Base-by-base conservation (phyloP, 2,329 filamentous ascomycete species). In the Fusarium poae region DNA sequence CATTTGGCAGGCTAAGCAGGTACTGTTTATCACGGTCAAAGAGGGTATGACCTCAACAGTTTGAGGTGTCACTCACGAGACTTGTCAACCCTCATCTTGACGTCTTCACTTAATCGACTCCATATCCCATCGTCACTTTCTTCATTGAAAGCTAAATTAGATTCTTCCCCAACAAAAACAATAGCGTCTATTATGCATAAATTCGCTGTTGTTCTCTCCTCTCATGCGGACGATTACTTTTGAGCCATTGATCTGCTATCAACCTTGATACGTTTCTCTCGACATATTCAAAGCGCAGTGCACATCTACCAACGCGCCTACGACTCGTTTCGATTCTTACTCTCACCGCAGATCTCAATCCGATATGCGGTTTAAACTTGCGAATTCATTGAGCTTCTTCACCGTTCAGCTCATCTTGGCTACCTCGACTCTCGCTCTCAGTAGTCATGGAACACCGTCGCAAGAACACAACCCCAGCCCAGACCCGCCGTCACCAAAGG, bases 401-500 rank as follows among this genome's bases (percentile, higher is more conserved):
- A 56, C 55, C 49, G 46, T 72, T 29, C 72, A 71, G n/a, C 49
- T 74, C 30, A 46, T 60, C n/a, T 52, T 74, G 42, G 40, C 57
- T 32, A 46, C 60, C 32, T 25, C 59, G 13, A 49, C 43, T 34
- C 50, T 74, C 30, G 64, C 72, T 29, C 34, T 59, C 11, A 48
- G 48, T 30, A 52, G 50, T 7, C 27, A 45, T 40, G 66, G 69
- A 51, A 52, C 57, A 52, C 52, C 59, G 52, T 52, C 65, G 29
- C 55, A 67, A 15, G 57, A 50, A 5, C 57, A 65, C 29, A 30
- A 10, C 7, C 32, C 30, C 21, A 10, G 15, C 25, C 23, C 51
- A 27, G 34, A 20, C 39, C n/a, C 62, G 42, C 56, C 25, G 69
- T 96, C 57, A 25, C 44, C 89, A 91, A 6, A 75, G 80, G 29